Evolutionary conservation across 2,329 filamentous ascomycete genomes (phyloP).

Genomic region (Phaeosphaeria sp.): DNA sequence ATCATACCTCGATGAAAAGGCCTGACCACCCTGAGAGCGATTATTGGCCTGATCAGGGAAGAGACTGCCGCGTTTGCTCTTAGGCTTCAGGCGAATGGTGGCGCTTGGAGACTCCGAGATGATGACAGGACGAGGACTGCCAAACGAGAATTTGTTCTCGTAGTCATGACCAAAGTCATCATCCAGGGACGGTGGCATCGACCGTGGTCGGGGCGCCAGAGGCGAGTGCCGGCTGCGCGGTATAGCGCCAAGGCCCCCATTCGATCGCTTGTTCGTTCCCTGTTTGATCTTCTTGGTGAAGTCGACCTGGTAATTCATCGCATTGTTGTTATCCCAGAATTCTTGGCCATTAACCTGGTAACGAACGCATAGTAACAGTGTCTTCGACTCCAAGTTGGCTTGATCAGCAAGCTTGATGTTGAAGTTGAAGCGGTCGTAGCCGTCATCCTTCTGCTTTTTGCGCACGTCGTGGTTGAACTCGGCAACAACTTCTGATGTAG

Average conservation of each 20-base stretch:
- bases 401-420: conserved; percentile 91
- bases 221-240: conserved; percentile 57
- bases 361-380: conserved; percentile 87
- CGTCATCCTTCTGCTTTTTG: conserved; percentile 67
- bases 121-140: conserved; percentile 44
- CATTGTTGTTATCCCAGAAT: conserved; percentile 92
- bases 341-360: conserved; percentile 86
- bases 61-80: conserved; percentile 66
- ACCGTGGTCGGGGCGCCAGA: conserved; percentile 55
- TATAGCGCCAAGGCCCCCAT: conserved; percentile 59
- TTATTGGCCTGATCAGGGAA: conserved; percentile 63
- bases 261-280: conserved; percentile 50
- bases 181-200: conserved; percentile 64
- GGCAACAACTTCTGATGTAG: conserved; percentile 90
- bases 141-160: conserved; percentile 55
- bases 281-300: conserved; percentile 80
- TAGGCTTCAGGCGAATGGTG: conserved; percentile 72
- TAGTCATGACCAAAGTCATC: conserved; percentile 72
- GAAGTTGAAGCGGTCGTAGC: conserved; percentile 90
- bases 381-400: conserved; percentile 90
- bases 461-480: conserved; percentile 84
- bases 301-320: conserved; percentile 90
- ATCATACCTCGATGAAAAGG: conserved; percentile 93
- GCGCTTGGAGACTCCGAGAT: conserved; percentile 66
- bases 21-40: conserved; percentile 65